Conservation (phyloP, 2,329 filamentous ascomycete species). For the Beauveria asiatica region DNA sequence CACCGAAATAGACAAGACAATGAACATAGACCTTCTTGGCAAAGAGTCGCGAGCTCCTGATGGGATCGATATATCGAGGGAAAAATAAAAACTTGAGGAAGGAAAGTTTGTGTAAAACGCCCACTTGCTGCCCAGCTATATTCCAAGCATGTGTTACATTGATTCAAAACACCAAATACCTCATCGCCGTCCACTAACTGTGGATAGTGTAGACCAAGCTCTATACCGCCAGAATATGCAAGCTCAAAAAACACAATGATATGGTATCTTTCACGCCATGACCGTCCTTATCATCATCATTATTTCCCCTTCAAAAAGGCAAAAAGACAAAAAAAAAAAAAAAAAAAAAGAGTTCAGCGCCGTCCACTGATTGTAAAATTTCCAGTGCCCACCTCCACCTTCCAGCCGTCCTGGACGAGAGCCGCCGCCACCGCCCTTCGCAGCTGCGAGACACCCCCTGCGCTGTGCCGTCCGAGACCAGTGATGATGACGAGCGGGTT, state of each 20-base stretch:
- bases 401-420: constrained; percentile 75
- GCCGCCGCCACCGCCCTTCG: constrained; percentile 72
- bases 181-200: neutral
- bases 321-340: neutral
- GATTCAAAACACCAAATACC: neutral
- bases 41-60: neutral
- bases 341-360: constrained; percentile 16
- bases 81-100: neutral
- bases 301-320: neutral
- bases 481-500: constrained; percentile 67
- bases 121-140: neutral
- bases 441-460: constrained; percentile 65
- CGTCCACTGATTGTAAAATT: constrained; percentile 61
- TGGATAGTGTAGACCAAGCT: neutral
- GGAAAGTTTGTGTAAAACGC: neutral
- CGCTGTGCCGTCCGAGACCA: constrained; percentile 70
- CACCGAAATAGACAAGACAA: neutral
- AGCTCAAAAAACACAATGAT: neutral
- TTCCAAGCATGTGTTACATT: neutral
- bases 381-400: constrained; percentile 62
- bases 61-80: neutral
- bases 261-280: neutral
- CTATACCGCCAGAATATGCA: neutral
- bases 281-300: neutral
- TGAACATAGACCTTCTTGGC: neutral